Conservation (phyloP, 805 yeast genomes). For the Pichia cephalocereana region DNA sequence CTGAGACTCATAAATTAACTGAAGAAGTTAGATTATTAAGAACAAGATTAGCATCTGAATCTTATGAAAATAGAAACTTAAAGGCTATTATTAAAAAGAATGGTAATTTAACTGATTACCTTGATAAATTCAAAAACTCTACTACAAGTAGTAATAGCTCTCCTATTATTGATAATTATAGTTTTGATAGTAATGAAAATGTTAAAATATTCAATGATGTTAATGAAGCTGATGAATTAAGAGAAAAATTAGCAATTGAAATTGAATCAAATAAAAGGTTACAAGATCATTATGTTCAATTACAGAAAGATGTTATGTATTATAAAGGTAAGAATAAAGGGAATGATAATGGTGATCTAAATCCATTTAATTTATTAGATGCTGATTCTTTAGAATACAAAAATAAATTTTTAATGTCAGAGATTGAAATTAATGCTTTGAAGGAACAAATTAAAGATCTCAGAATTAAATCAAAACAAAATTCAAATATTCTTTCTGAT, state of each 20-base stretch:
- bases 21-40: slow-evolving; percentile 55
- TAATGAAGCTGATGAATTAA: slow-evolving; percentile 1
- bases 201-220: slow-evolving; percentile 6
- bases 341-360: slow-evolving; percentile 27
- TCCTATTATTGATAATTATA: neutral
- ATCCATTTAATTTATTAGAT: slow-evolving; percentile 9
- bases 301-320: slow-evolving; percentile 28
- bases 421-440: slow-evolving; percentile 32
- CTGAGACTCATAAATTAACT: slow-evolving; percentile 23
- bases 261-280: slow-evolving; percentile 24
- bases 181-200: neutral
- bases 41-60: slow-evolving; percentile 55
- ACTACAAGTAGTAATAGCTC: neutral
- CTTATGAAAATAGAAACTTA: slow-evolving; percentile 45
- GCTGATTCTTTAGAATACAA: slow-evolving; percentile 25
- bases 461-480: slow-evolving; percentile 4
- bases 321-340: slow-evolving; percentile 15
- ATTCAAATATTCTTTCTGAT: slow-evolving; percentile 10
- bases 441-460: slow-evolving; percentile 26
- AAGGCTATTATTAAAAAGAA: slow-evolving; percentile 30
- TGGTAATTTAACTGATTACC: neutral
- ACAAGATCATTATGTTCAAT: slow-evolving; percentile 24
- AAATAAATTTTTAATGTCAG: slow-evolving; percentile 38
- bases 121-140: neutral
- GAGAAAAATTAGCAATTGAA: slow-evolving; percentile 18